Percentiles rank a stretch among this genome's conserved stretches.
These are phyloP conservation scores for Adansonia gregorii DNA, from an alignment of 441 rosid genomes.

Conservation along the genomic window DNA sequence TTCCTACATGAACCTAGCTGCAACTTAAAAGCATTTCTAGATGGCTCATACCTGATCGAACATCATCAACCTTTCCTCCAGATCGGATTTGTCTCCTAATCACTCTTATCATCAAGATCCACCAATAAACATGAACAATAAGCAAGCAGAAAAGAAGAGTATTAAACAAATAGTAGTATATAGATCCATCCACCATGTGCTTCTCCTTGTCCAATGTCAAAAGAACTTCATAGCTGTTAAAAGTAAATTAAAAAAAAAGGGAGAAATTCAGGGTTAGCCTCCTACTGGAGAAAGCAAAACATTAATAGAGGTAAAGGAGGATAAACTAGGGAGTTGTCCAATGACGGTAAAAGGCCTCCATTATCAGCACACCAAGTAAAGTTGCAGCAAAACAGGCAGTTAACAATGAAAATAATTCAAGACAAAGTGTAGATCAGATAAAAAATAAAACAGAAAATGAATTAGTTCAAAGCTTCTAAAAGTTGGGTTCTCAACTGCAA, in stretches of 20 bases:
- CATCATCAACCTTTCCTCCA: slow-evolving; percentile 61
- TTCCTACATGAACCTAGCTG: background rate
- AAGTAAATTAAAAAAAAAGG: background rate
- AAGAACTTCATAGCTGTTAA: slow-evolving; percentile 58
- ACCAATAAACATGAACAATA: slow-evolving; percentile 60
- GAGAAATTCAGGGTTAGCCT: slow-evolving; percentile 13
- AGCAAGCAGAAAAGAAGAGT: slow-evolving; percentile 57
- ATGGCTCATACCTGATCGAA: slow-evolving; percentile 55
- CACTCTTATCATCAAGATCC: slow-evolving; percentile 63
- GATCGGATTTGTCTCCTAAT: slow-evolving; percentile 53
- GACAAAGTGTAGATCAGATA: background rate
- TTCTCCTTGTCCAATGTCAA: slow-evolving; percentile 53
- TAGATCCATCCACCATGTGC: slow-evolving; percentile 50
- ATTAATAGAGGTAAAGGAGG: background rate
- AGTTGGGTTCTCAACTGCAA: slow-evolving; percentile 7
- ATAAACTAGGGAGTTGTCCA: background rate
- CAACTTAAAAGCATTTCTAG: slow-evolving; percentile 17
- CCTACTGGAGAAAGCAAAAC: background rate
- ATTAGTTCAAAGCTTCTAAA: background rate
- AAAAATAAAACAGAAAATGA: background rate
- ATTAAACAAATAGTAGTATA: slow-evolving; percentile 60
- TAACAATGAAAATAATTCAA: background rate
- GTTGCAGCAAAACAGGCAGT: slow-evolving; percentile 1
- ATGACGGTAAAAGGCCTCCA: background rate
- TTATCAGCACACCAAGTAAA: background rate